These are phyloP conservation scores for Mycena sp. DNA, from an alignment of 1,284 basidiomycete species.

Conservation along the genomic window DNA sequence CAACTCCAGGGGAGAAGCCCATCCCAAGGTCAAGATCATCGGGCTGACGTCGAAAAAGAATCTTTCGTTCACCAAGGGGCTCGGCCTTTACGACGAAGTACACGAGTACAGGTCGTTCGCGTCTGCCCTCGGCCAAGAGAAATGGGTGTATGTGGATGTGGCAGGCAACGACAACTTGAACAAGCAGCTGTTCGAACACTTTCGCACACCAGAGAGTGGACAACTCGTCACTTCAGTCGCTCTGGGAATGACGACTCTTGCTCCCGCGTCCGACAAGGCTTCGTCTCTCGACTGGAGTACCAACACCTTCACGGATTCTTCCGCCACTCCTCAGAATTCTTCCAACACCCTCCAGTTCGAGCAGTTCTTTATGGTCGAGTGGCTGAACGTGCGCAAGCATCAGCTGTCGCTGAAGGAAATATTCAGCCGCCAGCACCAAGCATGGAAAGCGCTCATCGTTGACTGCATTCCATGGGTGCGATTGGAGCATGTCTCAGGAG, in stretches of 20 bases:
- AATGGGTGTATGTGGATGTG: slow-evolving; percentile 70
- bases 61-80: slow-evolving; percentile 57
- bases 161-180: slow-evolving; percentile 64
- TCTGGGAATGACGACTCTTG: slow-evolving; percentile 64
- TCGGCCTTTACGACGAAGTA: slow-evolving; percentile 64
- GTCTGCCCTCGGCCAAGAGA: slow-evolving; percentile 29
- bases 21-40: slow-evolving; percentile 47
- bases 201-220: slow-evolving; percentile 42
- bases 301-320: slow-evolving; percentile 43
- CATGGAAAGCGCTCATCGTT: slow-evolving; percentile 64
- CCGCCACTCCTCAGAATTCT: too few relatives aligned
- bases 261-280: slow-evolving; percentile 49
- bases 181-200: slow-evolving; percentile 49
- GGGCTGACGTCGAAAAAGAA: slow-evolving; percentile 69
- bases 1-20: slow-evolving; percentile 41
- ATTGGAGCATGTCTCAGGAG: slow-evolving; percentile 57
- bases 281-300: slow-evolving; percentile 46
- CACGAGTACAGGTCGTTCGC: slow-evolving; percentile 58
- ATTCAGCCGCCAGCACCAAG: slow-evolving; percentile 55
- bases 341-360: slow-evolving; percentile 46
- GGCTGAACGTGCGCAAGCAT: slow-evolving; percentile 61
- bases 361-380: slow-evolving; percentile 72
- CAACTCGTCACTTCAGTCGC: slow-evolving; percentile 53
- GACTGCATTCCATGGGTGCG: slow-evolving; percentile 64
- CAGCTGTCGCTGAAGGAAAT: slow-evolving; percentile 58